Evolutionary conservation across 768 basidiomycete genomes (phyloP), one percentile per base, ranked within the genome.

Genomic region (Kwoniella dejecticola): DNA sequence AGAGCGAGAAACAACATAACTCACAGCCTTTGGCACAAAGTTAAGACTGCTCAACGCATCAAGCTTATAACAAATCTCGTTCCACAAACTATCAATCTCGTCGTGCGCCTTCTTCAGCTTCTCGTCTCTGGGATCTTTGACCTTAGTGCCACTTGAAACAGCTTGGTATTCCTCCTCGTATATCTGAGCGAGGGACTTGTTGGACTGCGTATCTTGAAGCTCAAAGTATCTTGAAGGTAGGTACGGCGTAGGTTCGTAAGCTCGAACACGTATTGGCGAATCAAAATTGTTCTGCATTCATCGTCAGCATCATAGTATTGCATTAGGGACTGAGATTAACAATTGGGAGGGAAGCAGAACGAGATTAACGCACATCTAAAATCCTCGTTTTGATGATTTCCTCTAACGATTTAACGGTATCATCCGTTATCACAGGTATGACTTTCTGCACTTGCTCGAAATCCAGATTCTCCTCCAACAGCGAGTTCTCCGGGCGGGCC

Each of bases 11-110:
- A n/a, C 6, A 42, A 7, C 8, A 30, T 0, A 13, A 82, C 86
- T 55, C 63, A 95, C 95, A 76, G 87, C 86, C 78, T 97, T 97
- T 1, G 95, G 96, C 15, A 90, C 88, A 77, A 92, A 98, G 77
- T 97, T 91, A 1, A 93, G 87, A 74, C 97, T 98, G 77, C 89
- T 90, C 33, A 98, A 81, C 19, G 95, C 91, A 79, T 98, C 96
- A 33, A 98, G 82, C 75, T 95, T 96, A 45, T 84, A 82, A 59
- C 87, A 90, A 33, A 99, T 88, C 46, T 83, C 84, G 56, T 91
- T 89, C 91, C 95, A 98, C 10, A 87, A 68, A 50, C 82, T 81
- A 57, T 89, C 87, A 53, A 98, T 87, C 77, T 90, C 93, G 13
- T 87, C 86, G 76, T 97, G 95, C 77, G 96, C 91, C 73, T 89